Base-by-base conservation (phyloP, 495 filamentous ascomycete genomes). In the Staphylotrichum longicolle region DNA sequence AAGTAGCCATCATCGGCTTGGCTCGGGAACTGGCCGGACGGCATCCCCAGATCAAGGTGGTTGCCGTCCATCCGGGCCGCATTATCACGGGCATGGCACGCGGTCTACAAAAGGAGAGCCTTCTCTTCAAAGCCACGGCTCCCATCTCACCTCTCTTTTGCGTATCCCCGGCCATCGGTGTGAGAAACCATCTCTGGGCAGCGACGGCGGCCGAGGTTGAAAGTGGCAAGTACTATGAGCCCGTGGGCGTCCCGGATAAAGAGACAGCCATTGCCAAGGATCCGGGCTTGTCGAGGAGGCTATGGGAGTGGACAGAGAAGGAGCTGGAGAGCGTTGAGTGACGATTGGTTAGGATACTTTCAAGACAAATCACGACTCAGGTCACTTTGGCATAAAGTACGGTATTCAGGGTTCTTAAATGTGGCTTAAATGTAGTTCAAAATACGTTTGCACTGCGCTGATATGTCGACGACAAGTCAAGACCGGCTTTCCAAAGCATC, bases 271-370 rank as follows among this genome's bases (percentile, higher is more conserved):
- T 50, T 6, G 48, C 48, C 30, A 33, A 35, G 32, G 48, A 50
- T 30, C 8, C 9, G 3, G 10, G 12, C 9, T n/a, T 50, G 30
- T 12, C 48, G 3, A 34, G 10, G 11, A 50, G 32, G 48, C 32
- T 50, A 30, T 50, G 48, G 48, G 48, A 50, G 32, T 50, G 48
- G 48, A 50, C 48, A 1, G 48, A 50, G 30, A 50, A 50, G 30
- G 48, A 33, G 11, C 48, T 50, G 9, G 48, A 50, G 48, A 10
- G 48, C 20, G 11, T 34, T 15, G 30, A 27, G 20, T 27, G 1
- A 27, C 20, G 20, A 27, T 27, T 27, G 1, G 20, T 27, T 27
- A 27, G 20, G 20, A 27, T 27, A 27, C 20, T 27, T 27, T 27
- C 20, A 27, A 27, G 20, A 27, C 20, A 27, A 27, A 27, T 27